A percentile compares a stretch with the other conserved stretches of the same genome.
These are phyloP conservation scores for Hypoxylon intermedium DNA, from an alignment of 495 filamentous ascomycete genomes.

Conservation along the genomic window DNA sequence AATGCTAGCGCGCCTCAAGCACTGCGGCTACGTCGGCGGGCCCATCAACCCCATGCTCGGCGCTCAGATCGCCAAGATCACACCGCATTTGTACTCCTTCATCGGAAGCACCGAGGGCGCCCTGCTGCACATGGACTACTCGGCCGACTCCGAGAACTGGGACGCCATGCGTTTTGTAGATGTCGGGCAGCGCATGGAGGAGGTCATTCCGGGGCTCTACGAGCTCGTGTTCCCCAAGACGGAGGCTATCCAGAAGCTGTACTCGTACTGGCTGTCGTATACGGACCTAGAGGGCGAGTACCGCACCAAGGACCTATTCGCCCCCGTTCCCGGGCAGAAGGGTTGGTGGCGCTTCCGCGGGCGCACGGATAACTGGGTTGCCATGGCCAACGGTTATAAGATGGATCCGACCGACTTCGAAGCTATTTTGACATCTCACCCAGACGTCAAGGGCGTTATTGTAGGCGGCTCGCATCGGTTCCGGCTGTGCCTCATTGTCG, in stretches of 20 bases:
- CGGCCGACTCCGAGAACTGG: constrained; percentile 31
- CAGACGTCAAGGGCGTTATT: constrained; percentile 49
- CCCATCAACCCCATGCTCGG: constrained; percentile 39
- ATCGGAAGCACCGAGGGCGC: constrained; percentile 42
- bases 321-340: constrained; percentile 52
- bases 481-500: constrained; percentile 56
- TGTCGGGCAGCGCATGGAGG: constrained; percentile 42
- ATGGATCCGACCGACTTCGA: constrained; percentile 60
- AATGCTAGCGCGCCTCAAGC: constrained; percentile 28
- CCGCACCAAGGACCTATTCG: constrained; percentile 60
- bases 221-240: constrained; percentile 39
- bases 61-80: constrained; percentile 28
- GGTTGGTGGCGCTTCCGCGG: constrained; percentile 56
- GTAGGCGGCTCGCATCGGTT: constrained; percentile 55
- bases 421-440: constrained; percentile 44
- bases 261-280: constrained; percentile 50
- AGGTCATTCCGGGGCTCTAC: constrained; percentile 37
- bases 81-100: constrained; percentile 36
- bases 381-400: constrained; percentile 64
- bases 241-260: constrained; percentile 23
- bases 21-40: constrained; percentile 38
- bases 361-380: constrained; percentile 62
- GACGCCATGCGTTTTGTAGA: constrained; percentile 38
- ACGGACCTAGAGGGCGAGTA: constrained; percentile 53
- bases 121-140: constrained; percentile 33